These are phyloP conservation scores for Fusarium sp. DNA, from an alignment of 2,329 filamentous ascomycete species.

Conservation along the genomic window DNA sequence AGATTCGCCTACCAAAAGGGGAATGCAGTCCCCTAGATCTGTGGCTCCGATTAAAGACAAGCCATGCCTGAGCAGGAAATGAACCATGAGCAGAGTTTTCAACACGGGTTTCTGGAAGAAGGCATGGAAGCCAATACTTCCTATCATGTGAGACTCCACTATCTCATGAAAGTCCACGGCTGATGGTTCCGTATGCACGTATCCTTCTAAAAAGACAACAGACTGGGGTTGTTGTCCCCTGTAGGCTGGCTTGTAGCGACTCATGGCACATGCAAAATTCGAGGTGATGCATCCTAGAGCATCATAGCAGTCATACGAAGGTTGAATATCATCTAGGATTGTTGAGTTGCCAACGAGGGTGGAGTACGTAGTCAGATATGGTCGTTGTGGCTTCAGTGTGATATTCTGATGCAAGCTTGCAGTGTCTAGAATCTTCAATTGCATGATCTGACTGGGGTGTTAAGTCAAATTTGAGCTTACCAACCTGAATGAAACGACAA, in stretches of 20 bases:
- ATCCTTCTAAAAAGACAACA: constrained; percentile 6
- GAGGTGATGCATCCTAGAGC: constrained; percentile 20
- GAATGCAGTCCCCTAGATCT: constrained; percentile 26
- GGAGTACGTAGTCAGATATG: not conserved
- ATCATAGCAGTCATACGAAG: constrained; percentile 8
- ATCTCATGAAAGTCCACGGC: constrained; percentile 6
- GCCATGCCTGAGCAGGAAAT: constrained; percentile 28
- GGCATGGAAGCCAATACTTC: constrained; percentile 29
- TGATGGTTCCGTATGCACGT: constrained; percentile 17
- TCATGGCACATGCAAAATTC: constrained; percentile 19
- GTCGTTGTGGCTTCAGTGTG: constrained; percentile 6
- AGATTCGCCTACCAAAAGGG: constrained; percentile 18
- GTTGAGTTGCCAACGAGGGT: constrained; percentile 2
- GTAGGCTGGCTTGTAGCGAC: constrained; percentile 20
- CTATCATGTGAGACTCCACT: constrained; percentile 38
- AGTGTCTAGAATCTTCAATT: constrained; percentile 7
- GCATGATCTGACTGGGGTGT: not conserved
- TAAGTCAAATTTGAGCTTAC: not conserved
- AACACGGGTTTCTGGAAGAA: constrained; percentile 38
- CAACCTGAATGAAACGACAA: constrained; percentile 6
- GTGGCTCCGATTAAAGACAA: constrained; percentile 25
- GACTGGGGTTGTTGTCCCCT: constrained; percentile 10
- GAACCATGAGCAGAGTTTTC: constrained; percentile 39
- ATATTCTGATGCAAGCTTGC: not conserved
- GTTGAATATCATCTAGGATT: constrained; percentile 23